These are phyloP conservation scores for Pleurotus platypus DNA, from an alignment of 768 basidiomycete species.

Conservation along the genomic window DNA sequence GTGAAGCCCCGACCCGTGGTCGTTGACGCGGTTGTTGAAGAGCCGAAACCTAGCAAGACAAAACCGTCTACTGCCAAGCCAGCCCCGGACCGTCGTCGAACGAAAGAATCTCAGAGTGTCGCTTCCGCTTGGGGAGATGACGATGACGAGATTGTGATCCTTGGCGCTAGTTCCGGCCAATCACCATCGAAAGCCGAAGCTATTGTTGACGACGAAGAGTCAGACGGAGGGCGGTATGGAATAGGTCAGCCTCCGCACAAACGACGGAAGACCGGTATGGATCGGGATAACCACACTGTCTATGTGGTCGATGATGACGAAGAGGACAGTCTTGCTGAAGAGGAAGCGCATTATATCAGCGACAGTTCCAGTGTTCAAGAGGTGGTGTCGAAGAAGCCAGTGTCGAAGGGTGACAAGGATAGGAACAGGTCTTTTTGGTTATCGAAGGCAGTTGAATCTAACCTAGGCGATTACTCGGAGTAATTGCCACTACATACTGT, in stretches of 20 bases:
- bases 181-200: conserved; percentile 9
- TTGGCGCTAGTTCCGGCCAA: conserved; percentile 19
- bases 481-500: not conserved
- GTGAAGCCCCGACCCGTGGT: conserved; percentile 24
- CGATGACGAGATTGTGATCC: conserved; percentile 27
- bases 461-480: conserved; percentile 21
- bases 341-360: conserved; percentile 17
- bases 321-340: conserved; percentile 20
- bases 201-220: conserved; percentile 24
- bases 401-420: conserved; percentile 22
- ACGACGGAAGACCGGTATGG: conserved; percentile 38
- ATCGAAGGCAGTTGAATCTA: conserved; percentile 43
- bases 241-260: conserved; percentile 45
- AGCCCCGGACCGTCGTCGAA: conserved; percentile 5
- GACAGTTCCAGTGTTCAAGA: conserved; percentile 9
- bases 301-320: conserved; percentile 55
- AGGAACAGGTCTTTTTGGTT: conserved; percentile 55
- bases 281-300: conserved; percentile 36
- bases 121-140: conserved; percentile 36
- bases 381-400: conserved; percentile 4
- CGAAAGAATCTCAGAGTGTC: conserved; percentile 17
- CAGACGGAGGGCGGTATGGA: conserved; percentile 59
- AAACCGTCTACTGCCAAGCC: not conserved
- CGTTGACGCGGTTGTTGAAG: conserved; percentile 11
- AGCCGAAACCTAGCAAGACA: conserved; percentile 9